Conservation (phyloP, 2,329 filamentous ascomycete species). For the Epichloe sp. region DNA sequence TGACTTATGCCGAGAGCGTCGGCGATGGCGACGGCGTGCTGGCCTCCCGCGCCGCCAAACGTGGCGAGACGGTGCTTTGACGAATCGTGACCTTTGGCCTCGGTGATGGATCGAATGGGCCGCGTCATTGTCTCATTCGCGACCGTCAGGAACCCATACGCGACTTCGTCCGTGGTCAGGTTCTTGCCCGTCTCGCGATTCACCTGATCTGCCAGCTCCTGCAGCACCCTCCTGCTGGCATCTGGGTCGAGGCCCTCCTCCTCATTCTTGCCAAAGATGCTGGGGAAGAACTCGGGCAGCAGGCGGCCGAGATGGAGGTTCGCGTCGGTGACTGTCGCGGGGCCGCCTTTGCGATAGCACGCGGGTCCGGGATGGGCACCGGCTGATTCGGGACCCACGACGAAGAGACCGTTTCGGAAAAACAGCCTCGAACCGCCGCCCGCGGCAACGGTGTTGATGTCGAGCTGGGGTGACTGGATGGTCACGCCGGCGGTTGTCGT, state of each 20-base stretch:
- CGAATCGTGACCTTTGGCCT: constrained; percentile 22
- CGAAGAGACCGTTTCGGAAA: constrained; percentile 60
- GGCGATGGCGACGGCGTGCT: constrained; percentile 31
- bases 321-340: constrained; percentile 59
- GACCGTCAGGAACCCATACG: constrained; percentile 23
- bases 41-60: constrained; percentile 27
- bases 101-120: constrained; percentile 22
- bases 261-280: constrained; percentile 31
- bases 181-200: constrained; percentile 19
- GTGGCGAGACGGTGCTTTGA: constrained; percentile 22
- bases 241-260: constrained; percentile 24
- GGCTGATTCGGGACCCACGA: constrained; percentile 60
- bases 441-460: constrained; percentile 71
- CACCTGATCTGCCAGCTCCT: constrained; percentile 27
- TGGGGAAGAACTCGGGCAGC: constrained; percentile 53
- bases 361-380: constrained; percentile 59
- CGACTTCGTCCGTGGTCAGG: constrained; percentile 21
- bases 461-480: constrained; percentile 66
- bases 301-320: constrained; percentile 54
- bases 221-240: constrained; percentile 25
- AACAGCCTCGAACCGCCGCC: constrained; percentile 60
- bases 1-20: constrained; percentile 28
- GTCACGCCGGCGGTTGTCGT: constrained; percentile 67
- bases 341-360: constrained; percentile 60
- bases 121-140: constrained; percentile 23